These are phyloP conservation scores for Syzygium syzygioides DNA, from an alignment of 441 rosid genomes.

Conservation along the genomic window DNA sequence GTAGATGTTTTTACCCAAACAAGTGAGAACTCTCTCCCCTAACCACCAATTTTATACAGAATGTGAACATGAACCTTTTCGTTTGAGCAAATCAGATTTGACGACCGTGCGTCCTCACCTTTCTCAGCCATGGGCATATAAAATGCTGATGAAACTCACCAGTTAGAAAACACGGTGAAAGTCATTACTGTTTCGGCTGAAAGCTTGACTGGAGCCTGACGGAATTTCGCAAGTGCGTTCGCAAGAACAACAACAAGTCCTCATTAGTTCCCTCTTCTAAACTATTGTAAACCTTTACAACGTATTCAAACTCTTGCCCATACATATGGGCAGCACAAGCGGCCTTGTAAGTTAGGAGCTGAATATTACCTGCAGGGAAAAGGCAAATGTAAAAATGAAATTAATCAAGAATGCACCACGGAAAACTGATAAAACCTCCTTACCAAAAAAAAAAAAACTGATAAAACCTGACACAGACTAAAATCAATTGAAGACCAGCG, in stretches of 20 bases:
- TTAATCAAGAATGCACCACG: background rate
- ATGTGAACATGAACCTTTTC: background rate
- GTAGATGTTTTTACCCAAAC: background rate
- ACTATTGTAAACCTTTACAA: slow-evolving; percentile 20
- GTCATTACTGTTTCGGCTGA: background rate
- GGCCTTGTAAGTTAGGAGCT: slow-evolving; percentile 62
- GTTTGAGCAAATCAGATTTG: background rate
- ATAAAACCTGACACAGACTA: background rate
- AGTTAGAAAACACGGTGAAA: background rate
- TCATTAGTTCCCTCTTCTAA: slow-evolving; percentile 22
- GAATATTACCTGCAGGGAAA: slow-evolving; percentile 35
- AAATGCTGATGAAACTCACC: background rate
- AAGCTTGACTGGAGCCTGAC: background rate
- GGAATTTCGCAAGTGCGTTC: slow-evolving; percentile 8
- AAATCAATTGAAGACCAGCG: background rate
- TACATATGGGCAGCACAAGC: slow-evolving; percentile 72
- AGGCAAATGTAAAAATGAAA: background rate
- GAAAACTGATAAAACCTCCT: background rate
- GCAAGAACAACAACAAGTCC: slow-evolving; percentile 11
- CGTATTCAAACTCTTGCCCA: slow-evolving; percentile 47
- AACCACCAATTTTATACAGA: background rate
- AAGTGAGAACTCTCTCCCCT: background rate
- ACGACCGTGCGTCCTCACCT: background rate
- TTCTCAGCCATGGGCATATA: background rate
- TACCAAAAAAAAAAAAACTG: too few relatives aligned